Conservation (phyloP, 2,329 filamentous ascomycete species). For the Cytospora paraplurivora region DNA sequence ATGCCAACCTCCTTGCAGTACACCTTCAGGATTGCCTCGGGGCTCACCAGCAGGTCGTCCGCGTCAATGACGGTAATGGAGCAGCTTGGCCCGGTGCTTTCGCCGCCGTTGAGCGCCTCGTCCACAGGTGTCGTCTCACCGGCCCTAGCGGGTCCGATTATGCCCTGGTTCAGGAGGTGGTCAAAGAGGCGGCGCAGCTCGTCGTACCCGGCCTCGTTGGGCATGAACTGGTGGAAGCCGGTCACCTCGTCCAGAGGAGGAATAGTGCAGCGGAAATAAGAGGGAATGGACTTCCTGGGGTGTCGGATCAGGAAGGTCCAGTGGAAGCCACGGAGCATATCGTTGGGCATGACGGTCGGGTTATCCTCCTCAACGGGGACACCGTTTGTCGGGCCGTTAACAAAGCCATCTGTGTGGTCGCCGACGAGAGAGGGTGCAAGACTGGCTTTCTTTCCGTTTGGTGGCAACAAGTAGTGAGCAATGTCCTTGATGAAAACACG, state of each 20-base stretch:
- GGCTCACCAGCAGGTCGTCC: constrained; percentile 88
- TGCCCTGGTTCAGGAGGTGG: constrained; percentile 68
- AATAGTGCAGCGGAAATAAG: constrained; percentile 91
- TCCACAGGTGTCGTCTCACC: constrained; percentile 38
- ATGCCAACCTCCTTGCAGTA: constrained; percentile 84
- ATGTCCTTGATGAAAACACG: constrained; percentile 98
- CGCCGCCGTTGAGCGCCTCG: constrained; percentile 32
- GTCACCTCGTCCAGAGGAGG: constrained; percentile 82
- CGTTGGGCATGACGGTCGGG: constrained; percentile 79
- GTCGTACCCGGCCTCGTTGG: constrained; percentile 84
- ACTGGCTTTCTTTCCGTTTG: constrained; percentile 64
- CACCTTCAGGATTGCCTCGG: constrained; percentile 70
- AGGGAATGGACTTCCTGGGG: constrained; percentile 87
- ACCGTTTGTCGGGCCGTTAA: constrained; percentile 35
- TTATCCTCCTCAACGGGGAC: constrained; percentile 63
- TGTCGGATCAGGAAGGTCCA: constrained; percentile 97
- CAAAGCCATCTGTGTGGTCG: constrained; percentile 39
- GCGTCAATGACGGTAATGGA: constrained; percentile 85
- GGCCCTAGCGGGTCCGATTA: constrained; percentile 70
- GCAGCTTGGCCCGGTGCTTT: constrained; percentile 19
- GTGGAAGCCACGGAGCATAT: constrained; percentile 77
- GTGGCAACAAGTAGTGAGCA: constrained; percentile 85
- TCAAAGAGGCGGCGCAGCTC: constrained; percentile 88
- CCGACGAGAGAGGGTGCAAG: constrained; percentile 81
- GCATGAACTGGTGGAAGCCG: constrained; percentile 84